Conservation (phyloP, 805 yeast genomes). For the Saccharomycopsis sp. region DNA sequence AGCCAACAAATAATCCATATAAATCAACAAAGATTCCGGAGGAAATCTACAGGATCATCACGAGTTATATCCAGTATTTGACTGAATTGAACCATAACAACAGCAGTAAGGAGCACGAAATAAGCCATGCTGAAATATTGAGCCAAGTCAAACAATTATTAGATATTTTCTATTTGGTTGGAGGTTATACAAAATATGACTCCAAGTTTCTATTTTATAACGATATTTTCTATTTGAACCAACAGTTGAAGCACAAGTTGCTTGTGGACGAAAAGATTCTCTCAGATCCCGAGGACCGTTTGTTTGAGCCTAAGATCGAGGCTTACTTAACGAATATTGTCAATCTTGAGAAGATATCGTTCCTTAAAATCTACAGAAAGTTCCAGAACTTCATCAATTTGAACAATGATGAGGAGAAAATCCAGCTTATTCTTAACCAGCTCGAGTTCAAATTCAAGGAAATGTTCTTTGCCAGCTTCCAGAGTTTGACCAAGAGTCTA, state of each 20-base stretch:
- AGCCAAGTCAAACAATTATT: slow-evolving; percentile 11
- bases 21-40: slow-evolving; percentile 19
- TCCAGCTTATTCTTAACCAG: slow-evolving; percentile 13
- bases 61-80: slow-evolving; percentile 7
- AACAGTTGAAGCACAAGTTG: slow-evolving; percentile 8
- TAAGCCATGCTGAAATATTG: slow-evolving; percentile 6
- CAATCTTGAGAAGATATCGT: slow-evolving; percentile 16
- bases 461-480: slow-evolving; percentile 20
- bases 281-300: not conserved
- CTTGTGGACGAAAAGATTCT: not conserved
- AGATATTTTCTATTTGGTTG: slow-evolving; percentile 18
- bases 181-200: slow-evolving; percentile 21
- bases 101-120: not conserved
- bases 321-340: slow-evolving; percentile 18
- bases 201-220: slow-evolving; percentile 21
- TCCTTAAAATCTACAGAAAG: slow-evolving; percentile 19
- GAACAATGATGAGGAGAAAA: slow-evolving; percentile 2
- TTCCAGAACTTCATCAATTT: slow-evolving; percentile 17
- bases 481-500: slow-evolving; percentile 10
- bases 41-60: slow-evolving; percentile 9
- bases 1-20: not conserved
- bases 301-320: slow-evolving; percentile 17
- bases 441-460: slow-evolving; percentile 22
- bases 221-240: slow-evolving; percentile 19
- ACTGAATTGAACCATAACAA: slow-evolving; percentile 1